A percentile compares a stretch with the other conserved stretches of the same genome.
Conservation (phyloP, 805 yeast species). For the Candida sonorensis region DNA sequence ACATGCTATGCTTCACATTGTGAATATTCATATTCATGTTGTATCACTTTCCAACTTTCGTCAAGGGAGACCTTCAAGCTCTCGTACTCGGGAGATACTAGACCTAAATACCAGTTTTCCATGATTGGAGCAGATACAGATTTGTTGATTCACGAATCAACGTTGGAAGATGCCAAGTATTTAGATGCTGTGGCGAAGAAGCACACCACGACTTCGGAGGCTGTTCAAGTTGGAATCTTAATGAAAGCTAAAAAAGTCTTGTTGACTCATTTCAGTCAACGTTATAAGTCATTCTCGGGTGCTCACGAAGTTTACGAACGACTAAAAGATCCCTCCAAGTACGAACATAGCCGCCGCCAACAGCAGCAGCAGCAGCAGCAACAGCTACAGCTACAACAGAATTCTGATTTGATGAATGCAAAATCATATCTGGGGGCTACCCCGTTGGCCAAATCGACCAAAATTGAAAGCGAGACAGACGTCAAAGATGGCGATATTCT, state of each 20-base stretch:
- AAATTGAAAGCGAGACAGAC: not conserved
- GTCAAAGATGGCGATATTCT: too few species aligned
- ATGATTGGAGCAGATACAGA: constrained; percentile 62
- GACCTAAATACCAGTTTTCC: constrained; percentile 64
- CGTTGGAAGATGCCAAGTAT: constrained; percentile 71
- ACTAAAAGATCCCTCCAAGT: constrained; percentile 11
- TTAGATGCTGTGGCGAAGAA: constrained; percentile 76
- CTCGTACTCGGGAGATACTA: constrained; percentile 92
- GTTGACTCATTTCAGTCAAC: constrained; percentile 87
- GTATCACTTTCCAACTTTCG: constrained; percentile 38
- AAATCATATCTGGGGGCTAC: constrained; percentile 19
- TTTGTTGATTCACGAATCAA: constrained; percentile 86
- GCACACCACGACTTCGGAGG: constrained; percentile 88
- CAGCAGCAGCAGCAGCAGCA: not conserved
- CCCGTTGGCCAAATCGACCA: too few species aligned
- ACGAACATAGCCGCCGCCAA: not conserved
- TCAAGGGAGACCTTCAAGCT: constrained; percentile 43
- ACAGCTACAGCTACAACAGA: not conserved
- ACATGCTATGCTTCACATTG: constrained; percentile 85
- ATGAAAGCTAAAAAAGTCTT: constrained; percentile 72
- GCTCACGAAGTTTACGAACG: constrained; percentile 20
- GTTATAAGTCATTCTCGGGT: constrained; percentile 56
- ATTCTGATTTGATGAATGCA: not conserved
- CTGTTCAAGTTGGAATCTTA: constrained; percentile 55
- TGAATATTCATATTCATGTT: constrained; percentile 67